A percentile compares a stretch with the other conserved stretches of the same genome.
phyloP scores from a whole-genome alignment of 495 filamentous ascomycete genomes.

The Beverwykella pulmonaria region DNA sequence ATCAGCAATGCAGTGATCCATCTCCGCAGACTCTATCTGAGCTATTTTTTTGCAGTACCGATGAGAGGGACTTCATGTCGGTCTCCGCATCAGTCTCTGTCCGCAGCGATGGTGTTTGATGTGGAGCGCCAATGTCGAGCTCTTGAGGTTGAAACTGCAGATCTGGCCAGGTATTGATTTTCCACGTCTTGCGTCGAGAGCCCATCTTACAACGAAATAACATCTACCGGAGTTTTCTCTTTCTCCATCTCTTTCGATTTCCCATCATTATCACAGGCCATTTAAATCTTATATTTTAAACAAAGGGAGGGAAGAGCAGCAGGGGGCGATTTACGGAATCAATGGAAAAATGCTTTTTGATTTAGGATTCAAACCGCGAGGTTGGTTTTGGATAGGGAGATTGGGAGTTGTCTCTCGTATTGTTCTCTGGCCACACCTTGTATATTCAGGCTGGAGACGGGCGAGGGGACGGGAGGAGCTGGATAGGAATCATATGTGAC shows the following conservation, averaged over 20 bases:
- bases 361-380: neutral
- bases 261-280: neutral
- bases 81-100: slow-evolving; percentile 2
- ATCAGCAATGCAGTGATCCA: slow-evolving; percentile 35
- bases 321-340: neutral
- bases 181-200: slow-evolving; percentile 39
- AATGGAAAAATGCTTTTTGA: neutral
- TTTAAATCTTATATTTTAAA: slow-evolving; percentile 1
- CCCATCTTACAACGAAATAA: slow-evolving; percentile 11
- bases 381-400: neutral
- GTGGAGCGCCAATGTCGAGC: slow-evolving; percentile 1
- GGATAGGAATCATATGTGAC: neutral
- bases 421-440: neutral
- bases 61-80: slow-evolving; percentile 38
- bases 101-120: neutral
- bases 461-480: neutral
- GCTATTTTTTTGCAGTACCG: slow-evolving; percentile 39
- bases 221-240: slow-evolving; percentile 28
- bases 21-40: slow-evolving; percentile 34
- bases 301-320: neutral
- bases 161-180: slow-evolving; percentile 12
- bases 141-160: slow-evolving; percentile 45
- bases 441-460: neutral
- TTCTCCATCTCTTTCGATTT: slow-evolving; percentile 4
- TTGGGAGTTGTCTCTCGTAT: neutral